These are phyloP conservation scores for Nakazawaea peltata DNA, from an alignment of 805 yeast genomes.

Conservation along the genomic window DNA sequence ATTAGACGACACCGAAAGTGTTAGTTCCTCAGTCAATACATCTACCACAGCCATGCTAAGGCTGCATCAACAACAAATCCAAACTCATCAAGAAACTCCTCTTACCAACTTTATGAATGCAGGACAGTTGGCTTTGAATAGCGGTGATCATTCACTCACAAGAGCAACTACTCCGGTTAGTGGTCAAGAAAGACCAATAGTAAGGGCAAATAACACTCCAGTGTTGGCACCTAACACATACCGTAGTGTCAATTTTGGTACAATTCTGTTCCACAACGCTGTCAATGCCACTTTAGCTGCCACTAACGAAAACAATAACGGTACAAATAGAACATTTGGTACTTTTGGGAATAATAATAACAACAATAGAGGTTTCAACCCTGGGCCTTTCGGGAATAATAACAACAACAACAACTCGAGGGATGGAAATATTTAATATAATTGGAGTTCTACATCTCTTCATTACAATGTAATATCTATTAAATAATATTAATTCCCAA, in stretches of 20 bases:
- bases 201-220: constrained; percentile 1
- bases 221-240: constrained; percentile 6
- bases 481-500: constrained; percentile 2
- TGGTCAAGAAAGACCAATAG: neutral
- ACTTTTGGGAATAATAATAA: neutral
- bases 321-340: neutral
- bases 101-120: constrained; percentile 4
- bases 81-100: neutral
- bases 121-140: constrained; percentile 1
- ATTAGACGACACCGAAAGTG: constrained; percentile 8
- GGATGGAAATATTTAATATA: neutral
- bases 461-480: neutral
- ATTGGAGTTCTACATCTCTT: neutral
- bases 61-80: constrained; percentile 4
- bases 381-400: constrained; percentile 1
- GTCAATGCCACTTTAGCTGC: constrained; percentile 10
- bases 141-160: constrained; percentile 1
- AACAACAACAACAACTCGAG: constrained; percentile 1
- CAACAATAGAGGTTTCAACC: too few relatives aligned
- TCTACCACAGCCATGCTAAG: constrained; percentile 7
- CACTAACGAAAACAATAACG: constrained; percentile 1
- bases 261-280: constrained; percentile 10
- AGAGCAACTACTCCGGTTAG: constrained; percentile 4
- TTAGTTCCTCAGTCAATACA: constrained; percentile 4
- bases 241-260: constrained; percentile 7